Evolutionary conservation across 2,329 filamentous ascomycete species (phyloP).

Genomic region (Tolypocladium paradoxum): DNA sequence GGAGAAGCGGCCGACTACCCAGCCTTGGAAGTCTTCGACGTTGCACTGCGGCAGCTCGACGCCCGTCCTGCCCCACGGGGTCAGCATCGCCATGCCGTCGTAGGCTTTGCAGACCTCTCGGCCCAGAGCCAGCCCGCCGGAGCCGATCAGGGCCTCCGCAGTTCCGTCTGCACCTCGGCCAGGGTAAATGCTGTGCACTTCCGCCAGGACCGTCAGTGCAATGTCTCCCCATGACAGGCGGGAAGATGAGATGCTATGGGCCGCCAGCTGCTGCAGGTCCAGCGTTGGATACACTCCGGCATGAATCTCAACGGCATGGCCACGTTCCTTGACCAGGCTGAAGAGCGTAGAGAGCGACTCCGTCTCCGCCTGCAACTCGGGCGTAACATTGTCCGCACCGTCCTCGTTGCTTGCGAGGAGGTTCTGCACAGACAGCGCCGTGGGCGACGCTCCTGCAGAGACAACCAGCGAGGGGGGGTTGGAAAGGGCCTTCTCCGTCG

Average conservation of each 20-base stretch:
- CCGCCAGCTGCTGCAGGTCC: constrained; percentile 71
- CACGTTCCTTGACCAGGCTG: constrained; percentile 18
- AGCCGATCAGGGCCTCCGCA: constrained; percentile 57
- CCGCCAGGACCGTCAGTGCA: constrained; percentile 57
- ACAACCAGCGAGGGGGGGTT: constrained; percentile 25
- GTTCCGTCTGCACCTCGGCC: constrained; percentile 34
- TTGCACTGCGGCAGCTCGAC: constrained; percentile 14
- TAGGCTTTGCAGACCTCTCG: constrained; percentile 67
- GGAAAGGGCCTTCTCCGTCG: constrained; percentile 6
- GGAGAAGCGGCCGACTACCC: constrained; percentile 61
- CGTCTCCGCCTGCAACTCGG: constrained; percentile 10
- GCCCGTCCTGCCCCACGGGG: constrained; percentile 38
- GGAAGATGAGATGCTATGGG: constrained; percentile 41
- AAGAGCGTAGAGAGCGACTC: constrained; percentile 10
- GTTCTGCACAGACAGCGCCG: constrained; percentile 31
- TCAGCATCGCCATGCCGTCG: constrained; percentile 58
- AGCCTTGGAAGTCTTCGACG: constrained; percentile 34
- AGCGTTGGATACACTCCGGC: constrained; percentile 67
- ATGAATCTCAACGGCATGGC: constrained; percentile 54
- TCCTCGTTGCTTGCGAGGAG: constrained; percentile 5
- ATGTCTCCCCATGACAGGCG: constrained; percentile 44
- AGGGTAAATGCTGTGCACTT: constrained; percentile 60
- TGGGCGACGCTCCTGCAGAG: constrained; percentile 69
- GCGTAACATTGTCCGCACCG: constrained; percentile 2
- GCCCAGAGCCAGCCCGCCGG: constrained; percentile 59